Base-by-base conservation (phyloP, 106 monocot genomes). In the Agapanthus africanus region DNA sequence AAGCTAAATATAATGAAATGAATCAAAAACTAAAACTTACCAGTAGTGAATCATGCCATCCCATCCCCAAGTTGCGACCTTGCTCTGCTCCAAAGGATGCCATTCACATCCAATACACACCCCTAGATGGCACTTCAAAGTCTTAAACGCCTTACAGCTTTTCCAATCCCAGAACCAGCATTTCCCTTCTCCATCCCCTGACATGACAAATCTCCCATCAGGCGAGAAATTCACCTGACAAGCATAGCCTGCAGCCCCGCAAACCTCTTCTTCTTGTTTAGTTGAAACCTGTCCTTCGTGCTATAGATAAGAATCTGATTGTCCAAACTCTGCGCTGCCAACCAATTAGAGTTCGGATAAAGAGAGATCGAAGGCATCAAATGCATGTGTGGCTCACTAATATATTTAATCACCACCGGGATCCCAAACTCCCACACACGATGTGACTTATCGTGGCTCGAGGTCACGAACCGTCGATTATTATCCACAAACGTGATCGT, bases 81-180 rank as follows among this genome's bases (percentile, higher is more conserved):
- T 97, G 70, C 97, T 97, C 54, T 86, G 85, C 70, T 97, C 97
- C 65, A 97, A 70, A 23, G 97, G 97, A 79, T 97, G 97, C 97
- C 97, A 97, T 77, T 82, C 89, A 50, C 80, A 80, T 14, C 97
- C 97, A 72, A 97, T 97, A 74, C 97, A 97, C 10, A 97, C 97
- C 6, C 84, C 84, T 1, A 89, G 79, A 71, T 97, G 97, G 49
- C 97, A 97, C 39, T 82, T 87, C 67, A 97, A 70, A 4, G 91
- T 97, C 67, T 84, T 89, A 63, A 91, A 89, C 15, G 89, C 89
- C 65, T 92, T 97, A 61, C 97, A 91, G 46, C 88, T 97, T 71
- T 97, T 97, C 97, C 97, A 97, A 66, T 97, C 97, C 97, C 97
- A 97, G 49, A 97, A 97, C 97, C 97, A 97, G 70, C 88, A 86